Evolutionary conservation across 495 filamentous ascomycete genomes (phyloP).

Genomic region (Talaromyces wortmannii): DNA sequence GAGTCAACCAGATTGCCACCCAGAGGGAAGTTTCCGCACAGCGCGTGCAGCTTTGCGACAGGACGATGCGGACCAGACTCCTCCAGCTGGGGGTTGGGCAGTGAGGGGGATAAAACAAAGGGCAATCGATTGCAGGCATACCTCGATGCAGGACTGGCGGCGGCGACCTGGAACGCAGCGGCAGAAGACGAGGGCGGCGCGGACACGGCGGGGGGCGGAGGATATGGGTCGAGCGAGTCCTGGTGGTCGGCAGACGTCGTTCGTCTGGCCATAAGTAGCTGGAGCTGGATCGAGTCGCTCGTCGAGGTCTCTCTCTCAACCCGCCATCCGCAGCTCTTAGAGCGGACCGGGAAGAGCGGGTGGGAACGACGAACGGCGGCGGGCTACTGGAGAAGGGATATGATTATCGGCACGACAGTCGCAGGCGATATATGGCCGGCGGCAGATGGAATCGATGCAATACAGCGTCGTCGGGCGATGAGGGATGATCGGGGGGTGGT

Average conservation of each 20-base stretch:
- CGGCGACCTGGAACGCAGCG: conserved; percentile 1
- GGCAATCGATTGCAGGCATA: conserved; percentile 15
- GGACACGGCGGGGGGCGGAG: conserved; percentile 15
- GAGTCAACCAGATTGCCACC: too few relatives aligned
- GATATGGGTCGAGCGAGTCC: conserved; percentile 36
- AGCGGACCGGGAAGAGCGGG: conserved; percentile 13
- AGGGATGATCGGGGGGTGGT: neutral
- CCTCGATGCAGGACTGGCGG: conserved; percentile 40
- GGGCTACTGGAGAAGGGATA: conserved; percentile 5
- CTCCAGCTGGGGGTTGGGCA: neutral
- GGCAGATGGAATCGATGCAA: neutral
- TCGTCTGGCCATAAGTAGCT: conserved; percentile 45
- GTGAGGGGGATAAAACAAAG: neutral
- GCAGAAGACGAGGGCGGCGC: conserved; percentile 17
- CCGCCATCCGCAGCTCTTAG: conserved; percentile 40
- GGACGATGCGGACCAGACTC: too few relatives aligned
- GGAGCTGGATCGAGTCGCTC: conserved; percentile 24
- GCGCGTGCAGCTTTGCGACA: too few relatives aligned
- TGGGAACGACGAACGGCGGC: conserved; percentile 10
- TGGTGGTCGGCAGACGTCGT: conserved; percentile 39
- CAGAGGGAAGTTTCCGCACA: too few relatives aligned
- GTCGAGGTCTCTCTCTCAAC: conserved; percentile 35
- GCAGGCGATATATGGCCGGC: neutral
- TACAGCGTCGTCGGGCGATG: neutral
- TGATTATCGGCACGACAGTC: neutral